A percentile compares a stretch with the other conserved stretches of the same genome.
These are phyloP conservation scores for Zygosaccharomyces sapae DNA, from an alignment of 1,139 yeast species.

Conservation along the genomic window DNA sequence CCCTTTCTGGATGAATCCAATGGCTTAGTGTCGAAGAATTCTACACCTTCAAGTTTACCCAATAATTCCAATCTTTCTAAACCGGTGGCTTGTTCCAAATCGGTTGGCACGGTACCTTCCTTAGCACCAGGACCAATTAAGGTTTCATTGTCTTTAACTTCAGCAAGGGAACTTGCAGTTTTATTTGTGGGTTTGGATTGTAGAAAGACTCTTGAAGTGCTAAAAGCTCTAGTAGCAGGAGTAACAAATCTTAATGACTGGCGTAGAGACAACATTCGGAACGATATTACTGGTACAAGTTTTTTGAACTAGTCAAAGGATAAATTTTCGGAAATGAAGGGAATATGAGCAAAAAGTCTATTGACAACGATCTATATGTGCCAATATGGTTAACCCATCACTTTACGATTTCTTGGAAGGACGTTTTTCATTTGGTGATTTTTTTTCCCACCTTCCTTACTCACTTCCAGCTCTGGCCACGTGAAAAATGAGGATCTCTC, in stretches of 20 bases:
- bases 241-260: constrained; percentile 26
- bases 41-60: constrained; percentile 94
- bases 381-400: background rate
- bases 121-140: constrained; percentile 89
- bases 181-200: constrained; percentile 41
- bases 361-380: background rate
- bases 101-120: constrained; percentile 82
- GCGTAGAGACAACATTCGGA: constrained; percentile 27
- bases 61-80: constrained; percentile 92
- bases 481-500: constrained; percentile 2
- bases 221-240: constrained; percentile 32
- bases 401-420: background rate
- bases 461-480: background rate
- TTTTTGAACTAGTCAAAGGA: background rate
- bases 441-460: background rate
- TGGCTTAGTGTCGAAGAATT: constrained; percentile 87
- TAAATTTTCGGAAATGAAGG: background rate
- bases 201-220: constrained; percentile 25
- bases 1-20: constrained; percentile 86
- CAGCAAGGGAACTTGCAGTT: constrained; percentile 66
- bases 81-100: constrained; percentile 96
- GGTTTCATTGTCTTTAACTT: constrained; percentile 75
- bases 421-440: background rate
- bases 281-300: background rate
- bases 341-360: background rate